A percentile compares a stretch with the other conserved stretches of the same genome.
Evolutionary conservation across 345 rosid species (phyloP).

Genomic region (Brassica juncea): DNA sequence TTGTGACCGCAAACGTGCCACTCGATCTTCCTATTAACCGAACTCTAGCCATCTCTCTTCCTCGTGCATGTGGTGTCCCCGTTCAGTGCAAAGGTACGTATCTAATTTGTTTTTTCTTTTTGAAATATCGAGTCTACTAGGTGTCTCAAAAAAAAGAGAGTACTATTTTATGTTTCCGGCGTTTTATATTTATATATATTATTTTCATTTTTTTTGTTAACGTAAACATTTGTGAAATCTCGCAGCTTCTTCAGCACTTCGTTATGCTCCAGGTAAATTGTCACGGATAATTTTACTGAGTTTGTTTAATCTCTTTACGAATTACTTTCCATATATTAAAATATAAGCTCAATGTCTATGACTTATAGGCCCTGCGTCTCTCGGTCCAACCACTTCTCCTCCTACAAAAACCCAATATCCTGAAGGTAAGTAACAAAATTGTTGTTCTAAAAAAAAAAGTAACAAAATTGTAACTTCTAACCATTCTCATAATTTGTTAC

Average conservation of each 20-base stretch:
- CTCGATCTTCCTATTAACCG: slow-evolving; percentile 69
- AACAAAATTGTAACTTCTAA: not conserved
- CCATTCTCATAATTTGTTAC: not conserved
- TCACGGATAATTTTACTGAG: not conserved
- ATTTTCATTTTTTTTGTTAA: not conserved
- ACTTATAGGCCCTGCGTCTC: slow-evolving; percentile 51
- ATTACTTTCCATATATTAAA: not conserved
- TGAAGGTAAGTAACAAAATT: not conserved
- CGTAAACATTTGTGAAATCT: slow-evolving; percentile 22
- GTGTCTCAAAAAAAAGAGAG: too few relatives aligned
- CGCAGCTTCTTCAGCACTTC: slow-evolving; percentile 55
- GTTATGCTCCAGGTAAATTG: slow-evolving; percentile 75
- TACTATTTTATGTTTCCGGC: not conserved
- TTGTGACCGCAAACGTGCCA: slow-evolving; percentile 66
- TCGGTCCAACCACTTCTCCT: slow-evolving; percentile 52
- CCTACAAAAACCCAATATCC: slow-evolving; percentile 46
- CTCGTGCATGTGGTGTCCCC: slow-evolving; percentile 78
- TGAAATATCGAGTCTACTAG: not conserved
- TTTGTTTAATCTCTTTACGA: not conserved
- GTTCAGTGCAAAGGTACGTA: slow-evolving; percentile 78
- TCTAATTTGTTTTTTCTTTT: not conserved
- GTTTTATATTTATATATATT: not conserved
- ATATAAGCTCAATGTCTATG: not conserved
- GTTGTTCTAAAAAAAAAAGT: not conserved
- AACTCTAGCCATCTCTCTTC: slow-evolving; percentile 72